phyloP scores from a whole-genome alignment of 2,329 filamentous ascomycete genomes.

The Endocalyx cinctus region DNA sequence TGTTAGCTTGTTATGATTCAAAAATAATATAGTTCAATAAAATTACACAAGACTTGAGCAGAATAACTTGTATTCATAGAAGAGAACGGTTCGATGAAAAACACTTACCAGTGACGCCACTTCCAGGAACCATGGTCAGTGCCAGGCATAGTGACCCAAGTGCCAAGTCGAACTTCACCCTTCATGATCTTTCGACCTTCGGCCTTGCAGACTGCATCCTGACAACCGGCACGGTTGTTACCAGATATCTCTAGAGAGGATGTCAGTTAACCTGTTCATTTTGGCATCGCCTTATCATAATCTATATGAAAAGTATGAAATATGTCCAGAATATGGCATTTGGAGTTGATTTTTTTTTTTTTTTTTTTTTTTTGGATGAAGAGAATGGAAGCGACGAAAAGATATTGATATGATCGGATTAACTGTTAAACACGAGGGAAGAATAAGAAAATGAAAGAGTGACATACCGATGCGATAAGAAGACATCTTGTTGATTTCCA shows the following conservation, averaged over 20 bases:
- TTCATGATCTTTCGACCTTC: slow-evolving; percentile 67
- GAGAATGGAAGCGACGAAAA: too few species aligned
- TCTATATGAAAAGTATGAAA: too few species aligned
- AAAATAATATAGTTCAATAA: too few species aligned
- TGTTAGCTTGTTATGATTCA: too few species aligned
- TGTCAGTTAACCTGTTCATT: slow-evolving; percentile 11
- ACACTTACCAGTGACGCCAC: slow-evolving; percentile 81
- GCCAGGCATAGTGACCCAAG: slow-evolving; percentile 57
- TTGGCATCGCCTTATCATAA: too few species aligned
- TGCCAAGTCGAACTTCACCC: slow-evolving; percentile 72
- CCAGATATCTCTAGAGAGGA: slow-evolving; percentile 60
- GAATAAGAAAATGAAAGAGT: too few species aligned
- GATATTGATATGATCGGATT: too few species aligned
- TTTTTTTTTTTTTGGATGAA: too few species aligned
- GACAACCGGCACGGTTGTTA: slow-evolving; percentile 70
- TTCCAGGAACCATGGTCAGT: slow-evolving; percentile 59
- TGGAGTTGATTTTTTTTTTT: too few species aligned
- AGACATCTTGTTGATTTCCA: slow-evolving; percentile 11
- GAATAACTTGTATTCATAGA: slow-evolving; percentile 2
- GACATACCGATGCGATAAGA: slow-evolving; percentile 15
- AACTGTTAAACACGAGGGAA: too few species aligned
- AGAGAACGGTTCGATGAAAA: slow-evolving; percentile 1
- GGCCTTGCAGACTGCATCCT: slow-evolving; percentile 69
- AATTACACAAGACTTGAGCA: too few species aligned
- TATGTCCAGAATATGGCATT: too few species aligned